Percentiles rank a stretch among this genome's conserved stretches.
Evolutionary conservation across 2,329 filamentous ascomycete species (phyloP).

Genomic region (Beauveria pseudobassiana): DNA sequence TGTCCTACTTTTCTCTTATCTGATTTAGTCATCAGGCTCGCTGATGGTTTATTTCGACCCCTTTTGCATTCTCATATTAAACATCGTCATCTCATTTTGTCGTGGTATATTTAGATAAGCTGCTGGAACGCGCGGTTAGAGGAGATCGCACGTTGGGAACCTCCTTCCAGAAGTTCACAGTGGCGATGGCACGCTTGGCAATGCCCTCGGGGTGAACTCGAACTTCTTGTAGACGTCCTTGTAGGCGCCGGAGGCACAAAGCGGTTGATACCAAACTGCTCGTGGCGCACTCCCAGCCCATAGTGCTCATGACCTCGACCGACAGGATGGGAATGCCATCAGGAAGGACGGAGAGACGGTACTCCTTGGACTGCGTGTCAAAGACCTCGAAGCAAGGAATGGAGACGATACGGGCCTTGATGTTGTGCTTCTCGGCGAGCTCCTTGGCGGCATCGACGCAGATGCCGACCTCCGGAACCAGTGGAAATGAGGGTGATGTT

Average conservation of each 20-base stretch:
- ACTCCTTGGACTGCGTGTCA: conserved; percentile 87
- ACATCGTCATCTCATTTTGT: neutral
- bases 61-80: neutral
- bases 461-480: conserved; percentile 92
- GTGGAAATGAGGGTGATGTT: conserved; percentile 87
- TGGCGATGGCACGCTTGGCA: conserved; percentile 86
- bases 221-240: conserved; percentile 99
- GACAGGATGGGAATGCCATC: conserved; percentile 90
- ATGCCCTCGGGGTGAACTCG: conserved; percentile 98
- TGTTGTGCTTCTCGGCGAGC: conserved; percentile 78
- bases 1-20: neutral
- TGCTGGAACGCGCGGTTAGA: conserved; percentile 94
- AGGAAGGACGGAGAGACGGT: conserved; percentile 85
- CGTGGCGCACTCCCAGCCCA: conserved; percentile 99
- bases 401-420: conserved; percentile 88
- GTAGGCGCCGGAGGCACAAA: conserved; percentile 96
- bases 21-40: neutral
- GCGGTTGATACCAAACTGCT: conserved; percentile 98
- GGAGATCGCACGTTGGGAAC: conserved; percentile 85
- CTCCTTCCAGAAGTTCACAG: conserved; percentile 96
- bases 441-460: conserved; percentile 88
- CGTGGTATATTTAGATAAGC: conserved; percentile 61
- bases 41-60: neutral
- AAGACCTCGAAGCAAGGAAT: conserved; percentile 97
- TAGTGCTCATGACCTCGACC: conserved; percentile 93